phyloP scores from a whole-genome alignment of 495 filamentous ascomycete genomes.

The Penicillium samsonianum region DNA sequence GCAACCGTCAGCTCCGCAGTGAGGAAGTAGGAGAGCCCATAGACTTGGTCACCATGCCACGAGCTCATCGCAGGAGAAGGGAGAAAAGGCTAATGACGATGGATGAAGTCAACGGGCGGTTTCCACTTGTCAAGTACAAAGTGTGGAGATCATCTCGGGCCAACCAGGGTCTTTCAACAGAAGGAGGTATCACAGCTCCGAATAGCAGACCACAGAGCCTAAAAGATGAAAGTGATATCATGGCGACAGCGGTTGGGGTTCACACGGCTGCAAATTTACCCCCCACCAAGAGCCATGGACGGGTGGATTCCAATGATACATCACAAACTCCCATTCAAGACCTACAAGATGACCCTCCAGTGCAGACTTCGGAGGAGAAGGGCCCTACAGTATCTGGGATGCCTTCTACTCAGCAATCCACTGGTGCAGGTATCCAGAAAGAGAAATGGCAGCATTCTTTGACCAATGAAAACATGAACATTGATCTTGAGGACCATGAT shows the following conservation, averaged over 20 bases:
- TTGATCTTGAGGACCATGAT: slow-evolving; percentile 62
- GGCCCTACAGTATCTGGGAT: slow-evolving; percentile 2
- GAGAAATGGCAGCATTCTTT: slow-evolving; percentile 27
- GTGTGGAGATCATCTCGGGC: slow-evolving; percentile 84
- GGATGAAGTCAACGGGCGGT: slow-evolving; percentile 97
- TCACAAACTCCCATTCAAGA: slow-evolving; percentile 21
- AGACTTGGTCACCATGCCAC: slow-evolving; percentile 76
- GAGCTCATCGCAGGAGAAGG: slow-evolving; percentile 75
- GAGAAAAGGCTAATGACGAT: slow-evolving; percentile 99
- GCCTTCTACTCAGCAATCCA: neutral
- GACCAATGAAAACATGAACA: slow-evolving; percentile 11
- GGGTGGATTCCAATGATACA: slow-evolving; percentile 16
- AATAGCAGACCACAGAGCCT: slow-evolving; percentile 37
- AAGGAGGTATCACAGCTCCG: slow-evolving; percentile 81
- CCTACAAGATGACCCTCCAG: slow-evolving; percentile 8
- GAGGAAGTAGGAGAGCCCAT: slow-evolving; percentile 86
- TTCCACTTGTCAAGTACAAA: slow-evolving; percentile 95
- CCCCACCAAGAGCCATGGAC: slow-evolving; percentile 14
- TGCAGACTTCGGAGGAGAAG: slow-evolving; percentile 26
- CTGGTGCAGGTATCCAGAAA: slow-evolving; percentile 4
- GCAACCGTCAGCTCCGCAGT: slow-evolving; percentile 76
- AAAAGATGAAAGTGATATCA: slow-evolving; percentile 21
- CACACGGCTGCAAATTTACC: slow-evolving; percentile 15
- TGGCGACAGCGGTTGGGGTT: slow-evolving; percentile 15
- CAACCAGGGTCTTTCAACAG: slow-evolving; percentile 76